These are phyloP conservation scores for Rehmannia glutinosa DNA, from an alignment of 257 asterid species.

Conservation along the genomic window DNA sequence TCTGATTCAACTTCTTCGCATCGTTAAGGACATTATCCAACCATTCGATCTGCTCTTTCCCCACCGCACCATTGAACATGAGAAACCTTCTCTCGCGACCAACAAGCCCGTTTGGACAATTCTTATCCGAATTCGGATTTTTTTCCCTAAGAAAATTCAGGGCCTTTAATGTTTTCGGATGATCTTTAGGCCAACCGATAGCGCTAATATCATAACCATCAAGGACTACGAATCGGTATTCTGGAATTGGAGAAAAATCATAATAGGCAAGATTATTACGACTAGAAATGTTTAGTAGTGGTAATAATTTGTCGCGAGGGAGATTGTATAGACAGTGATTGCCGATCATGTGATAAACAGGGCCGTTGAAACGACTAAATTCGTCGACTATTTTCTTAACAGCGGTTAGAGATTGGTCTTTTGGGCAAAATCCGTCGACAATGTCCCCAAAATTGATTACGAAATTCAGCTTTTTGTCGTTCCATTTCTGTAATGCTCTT, in stretches of 20 bases:
- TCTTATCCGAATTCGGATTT: conserved; percentile 76
- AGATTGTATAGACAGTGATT: conserved; percentile 91
- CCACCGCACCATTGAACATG: conserved; percentile 83
- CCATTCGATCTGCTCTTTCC: conserved; percentile 77
- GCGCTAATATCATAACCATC: conserved; percentile 84
- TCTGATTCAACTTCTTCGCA: conserved; percentile 53
- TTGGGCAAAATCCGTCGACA: conserved; percentile 83
- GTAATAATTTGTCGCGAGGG: conserved; percentile 72
- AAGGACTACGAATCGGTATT: conserved; percentile 61
- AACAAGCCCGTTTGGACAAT: conserved; percentile 67
- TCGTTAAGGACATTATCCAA: conserved; percentile 63
- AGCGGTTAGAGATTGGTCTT: conserved; percentile 56
- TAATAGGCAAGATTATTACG: conserved; percentile 47
- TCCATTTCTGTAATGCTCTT: conserved; percentile 70
- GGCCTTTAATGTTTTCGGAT: conserved; percentile 55
- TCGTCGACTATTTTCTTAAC: conserved; percentile 46
- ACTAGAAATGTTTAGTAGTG: conserved; percentile 47
- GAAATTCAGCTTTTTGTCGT: conserved; percentile 39
- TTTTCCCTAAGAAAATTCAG: conserved; percentile 47
- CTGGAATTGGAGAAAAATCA: conserved; percentile 72
- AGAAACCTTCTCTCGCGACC: conserved; percentile 74
- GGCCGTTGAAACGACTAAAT: conserved; percentile 50
- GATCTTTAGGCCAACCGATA: conserved; percentile 83
- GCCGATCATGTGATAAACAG: conserved; percentile 80
- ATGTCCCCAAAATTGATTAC: conserved; percentile 74